Base-by-base conservation (phyloP, 768 basidiomycete genomes). In the Kwoniella sp. region DNA sequence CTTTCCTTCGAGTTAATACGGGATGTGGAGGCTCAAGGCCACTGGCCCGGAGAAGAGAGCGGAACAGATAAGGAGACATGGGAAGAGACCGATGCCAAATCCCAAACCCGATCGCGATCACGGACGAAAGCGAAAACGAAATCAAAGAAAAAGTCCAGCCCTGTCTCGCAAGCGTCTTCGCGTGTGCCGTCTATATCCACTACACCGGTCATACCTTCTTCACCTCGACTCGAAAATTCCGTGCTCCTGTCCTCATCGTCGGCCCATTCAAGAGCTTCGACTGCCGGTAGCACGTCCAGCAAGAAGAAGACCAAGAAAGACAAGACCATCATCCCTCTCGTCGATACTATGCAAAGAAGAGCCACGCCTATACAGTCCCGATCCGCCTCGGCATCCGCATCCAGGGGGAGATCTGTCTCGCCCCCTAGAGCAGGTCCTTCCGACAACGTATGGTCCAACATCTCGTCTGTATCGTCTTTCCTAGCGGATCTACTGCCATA, bases 1-100 rank as follows among this genome's bases (percentile, higher is more conserved):
- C 66, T 79, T 1, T 77, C 73, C 12, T 55, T 74, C 25, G 78
- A 79, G 50, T 34, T 67, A 17, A 76, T 79, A 54, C 61, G 69
- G 13, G 66, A 73, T 26, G 71, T 67, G 45, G 65, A 76, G 53
- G 56, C 59, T 17, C 23, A 66, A n/a, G 78, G 76, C 2, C 41
- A 63, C 8, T 79, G 76, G 76, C 67, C 71, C 11, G 74, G 66
- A 15, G 74, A 75, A 20, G 70, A 68, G 25, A 30, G 53, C 20
- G 45, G 34, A 15, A 51, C 31, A 17, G 63, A 34, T 5, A 65
- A 65, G 11, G 34, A 37, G 29, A 20, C 22, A 23, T 63, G 37
- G 45, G 38, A 56, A 11, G 30, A 34, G 31, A 41, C 30, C 22
- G 58, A 52, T 15, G n/a, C 38, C 55, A 62, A 22, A 26, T 34